Evolutionary conservation across 2,329 filamentous ascomycete genomes (phyloP).

Genomic region (Diaporthe ilicicola): DNA sequence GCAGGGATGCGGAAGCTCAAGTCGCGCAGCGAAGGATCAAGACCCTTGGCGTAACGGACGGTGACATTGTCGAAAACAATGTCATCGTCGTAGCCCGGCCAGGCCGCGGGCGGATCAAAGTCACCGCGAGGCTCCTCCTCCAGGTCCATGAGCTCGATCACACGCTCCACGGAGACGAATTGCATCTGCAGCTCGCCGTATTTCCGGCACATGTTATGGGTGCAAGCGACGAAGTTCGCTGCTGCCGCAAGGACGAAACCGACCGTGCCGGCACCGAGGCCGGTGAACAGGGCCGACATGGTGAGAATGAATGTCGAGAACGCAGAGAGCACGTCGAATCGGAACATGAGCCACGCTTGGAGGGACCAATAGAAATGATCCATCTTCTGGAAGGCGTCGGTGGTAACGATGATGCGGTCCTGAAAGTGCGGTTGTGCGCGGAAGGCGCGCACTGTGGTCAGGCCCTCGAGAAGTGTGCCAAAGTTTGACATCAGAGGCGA

Average conservation of each 20-base stretch:
- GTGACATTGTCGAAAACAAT: slow-evolving; percentile 81
- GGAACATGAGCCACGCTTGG: slow-evolving; percentile 84
- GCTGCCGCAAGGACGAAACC: slow-evolving; percentile 85
- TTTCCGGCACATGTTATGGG: slow-evolving; percentile 77
- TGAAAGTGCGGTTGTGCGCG: slow-evolving; percentile 82
- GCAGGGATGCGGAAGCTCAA: slow-evolving; percentile 78
- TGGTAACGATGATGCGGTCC: slow-evolving; percentile 78
- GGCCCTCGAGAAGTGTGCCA: slow-evolving; percentile 82
- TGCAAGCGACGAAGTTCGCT: slow-evolving; percentile 72
- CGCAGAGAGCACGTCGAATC: slow-evolving; percentile 78
- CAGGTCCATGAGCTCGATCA: slow-evolving; percentile 82
- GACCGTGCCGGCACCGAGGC: slow-evolving; percentile 79
- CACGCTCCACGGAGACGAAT: slow-evolving; percentile 88
- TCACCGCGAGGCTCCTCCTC: slow-evolving; percentile 77
- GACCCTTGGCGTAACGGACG: slow-evolving; percentile 79
- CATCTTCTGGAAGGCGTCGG: slow-evolving; percentile 91
- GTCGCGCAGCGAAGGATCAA: slow-evolving; percentile 75
- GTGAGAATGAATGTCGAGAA: slow-evolving; percentile 78
- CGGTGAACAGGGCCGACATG: slow-evolving; percentile 75
- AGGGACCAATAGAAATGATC: slow-evolving; percentile 96
- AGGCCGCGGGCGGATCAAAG: slow-evolving; percentile 75
- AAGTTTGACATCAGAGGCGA: slow-evolving; percentile 94
- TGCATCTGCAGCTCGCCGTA: slow-evolving; percentile 92
- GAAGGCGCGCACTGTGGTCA: slow-evolving; percentile 88
- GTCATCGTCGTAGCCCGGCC: slow-evolving; percentile 77